Evolutionary conservation across 2,329 filamentous ascomycete genomes (phyloP).

Genomic region (Orbilia oligospora): DNA sequence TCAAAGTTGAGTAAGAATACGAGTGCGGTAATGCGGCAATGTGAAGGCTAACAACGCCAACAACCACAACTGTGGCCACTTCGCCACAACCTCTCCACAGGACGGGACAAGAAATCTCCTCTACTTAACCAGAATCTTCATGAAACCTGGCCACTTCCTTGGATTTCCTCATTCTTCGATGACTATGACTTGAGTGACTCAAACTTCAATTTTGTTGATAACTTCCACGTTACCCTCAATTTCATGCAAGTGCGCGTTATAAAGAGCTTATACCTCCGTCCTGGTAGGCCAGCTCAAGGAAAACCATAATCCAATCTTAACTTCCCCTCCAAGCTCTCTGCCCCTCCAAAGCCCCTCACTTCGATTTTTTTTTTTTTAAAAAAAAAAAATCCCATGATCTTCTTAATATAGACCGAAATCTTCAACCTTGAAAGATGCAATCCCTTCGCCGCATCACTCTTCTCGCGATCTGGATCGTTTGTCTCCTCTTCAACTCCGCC

Average conservation of each 20-base stretch:
- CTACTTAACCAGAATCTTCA: not conserved
- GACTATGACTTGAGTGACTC: conserved; percentile 15
- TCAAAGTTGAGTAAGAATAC: not conserved
- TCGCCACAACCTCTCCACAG: not conserved
- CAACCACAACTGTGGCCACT: conserved; percentile 27
- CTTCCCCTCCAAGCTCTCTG: not conserved
- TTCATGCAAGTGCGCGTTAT: not conserved
- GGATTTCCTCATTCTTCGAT: conserved; percentile 25
- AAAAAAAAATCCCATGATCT: conserved; percentile 65
- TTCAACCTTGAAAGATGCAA: conserved; percentile 36
- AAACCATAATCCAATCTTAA: conserved; percentile 13
- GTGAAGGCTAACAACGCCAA: conserved; percentile 12
- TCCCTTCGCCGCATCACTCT: conserved; percentile 43
- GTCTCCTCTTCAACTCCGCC: conserved; percentile 49
- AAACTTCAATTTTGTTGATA: conserved; percentile 4
- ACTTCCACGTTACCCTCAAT: conserved; percentile 20
- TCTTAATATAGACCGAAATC: conserved; percentile 1
- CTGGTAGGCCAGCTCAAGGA: not conserved
- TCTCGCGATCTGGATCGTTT: conserved; percentile 47
- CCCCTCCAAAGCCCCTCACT: not conserved
- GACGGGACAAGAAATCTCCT: not conserved
- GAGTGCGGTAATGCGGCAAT: conserved; percentile 6
- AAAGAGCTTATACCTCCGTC: not conserved
- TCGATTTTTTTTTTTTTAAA: no score
- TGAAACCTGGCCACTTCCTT: conserved; percentile 32